Conservation (phyloP, 129 eudicot species). For the Tagetes patula region DNA sequence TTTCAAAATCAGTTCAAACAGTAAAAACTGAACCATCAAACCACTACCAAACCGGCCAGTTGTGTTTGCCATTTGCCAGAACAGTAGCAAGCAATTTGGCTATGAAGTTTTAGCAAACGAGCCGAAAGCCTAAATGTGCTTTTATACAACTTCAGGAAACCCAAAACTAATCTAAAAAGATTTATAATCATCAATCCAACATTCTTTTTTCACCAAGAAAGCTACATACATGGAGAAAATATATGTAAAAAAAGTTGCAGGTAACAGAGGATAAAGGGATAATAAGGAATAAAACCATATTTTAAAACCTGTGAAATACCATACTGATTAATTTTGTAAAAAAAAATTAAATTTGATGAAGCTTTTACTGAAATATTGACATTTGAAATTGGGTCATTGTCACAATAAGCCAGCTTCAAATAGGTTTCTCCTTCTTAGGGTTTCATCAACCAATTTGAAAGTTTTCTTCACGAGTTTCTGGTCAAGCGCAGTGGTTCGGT, state of each 20-base stretch:
- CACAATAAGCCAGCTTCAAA: conserved; percentile 95
- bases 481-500: conserved; percentile 93
- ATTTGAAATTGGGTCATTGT: conserved; percentile 31
- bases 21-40: no score
- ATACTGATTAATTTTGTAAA: conserved; percentile 28
- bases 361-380: conserved; percentile 46
- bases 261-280: conserved; percentile 20
- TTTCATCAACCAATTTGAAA: conserved; percentile 92
- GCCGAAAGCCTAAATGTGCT: no score
- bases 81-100: no score
- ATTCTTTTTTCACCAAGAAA: conserved; percentile 23
- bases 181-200: conserved; percentile 28
- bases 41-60: no score
- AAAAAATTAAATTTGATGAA: conserved; percentile 21
- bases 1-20: no score
- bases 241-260: conserved; percentile 22
- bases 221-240: conserved; percentile 32
- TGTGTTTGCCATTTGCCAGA: no score
- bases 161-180: conserved; percentile 16
- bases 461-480: conserved; percentile 98
- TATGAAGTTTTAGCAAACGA: no score
- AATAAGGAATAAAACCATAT: conserved; percentile 32
- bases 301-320: conserved; percentile 43
- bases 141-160: conserved; percentile 1
- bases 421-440: conserved; percentile 94